Evolutionary conservation across 2,329 filamentous ascomycete genomes (phyloP), one percentile per base, ranked within the genome.

Genomic region (Pestalotiopsis sp.): DNA sequence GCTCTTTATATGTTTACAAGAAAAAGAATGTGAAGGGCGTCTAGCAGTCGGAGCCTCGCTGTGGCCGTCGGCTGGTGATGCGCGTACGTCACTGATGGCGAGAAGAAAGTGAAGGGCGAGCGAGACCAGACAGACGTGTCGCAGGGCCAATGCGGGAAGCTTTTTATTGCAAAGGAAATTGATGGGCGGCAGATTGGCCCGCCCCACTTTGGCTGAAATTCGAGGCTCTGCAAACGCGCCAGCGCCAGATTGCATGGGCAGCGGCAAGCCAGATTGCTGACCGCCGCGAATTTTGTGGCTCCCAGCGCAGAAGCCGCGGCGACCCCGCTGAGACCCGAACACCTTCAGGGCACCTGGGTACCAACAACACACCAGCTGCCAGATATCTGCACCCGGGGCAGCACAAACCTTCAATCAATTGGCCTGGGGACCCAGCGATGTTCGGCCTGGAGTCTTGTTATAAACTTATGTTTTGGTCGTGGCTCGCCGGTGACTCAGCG

Each of bases 41-140:
- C 39, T 20, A 36, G 14, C n/a, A 62, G 14, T n/a, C 36, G 31
- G 31, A 23, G 57, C 49, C 2, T 57, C n/a, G 20, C 59, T 49
- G 58, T 45, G 38, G 62, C 23, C 12, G 62, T 36, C 13, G 41
- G 45, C 23, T 59, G 14, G 57, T 23, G 23, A 59, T 59, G 27
- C 25, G 31, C 13, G 41, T 14, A 20, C 63, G 31, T 27, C 25
- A 49, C 64, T 36, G 49, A 45, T 60, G 49, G n/a, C 68, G 67
- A 68, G 69, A 63, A 39, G 39, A 49, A 39, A 66, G 69, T 67
- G 64, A 59, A 63, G 62, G 56, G 12, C 66, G 36, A 49, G 52
- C 66, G 36, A 49, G 52, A 2, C 31, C 31, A 36, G 59, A 67
- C 56, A 68, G 68, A 73, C 70, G 72, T 73, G 72, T 73, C 72